Evolutionary conservation across 345 rosid species (phyloP).

Genomic region (Toxicodendron radicans): DNA sequence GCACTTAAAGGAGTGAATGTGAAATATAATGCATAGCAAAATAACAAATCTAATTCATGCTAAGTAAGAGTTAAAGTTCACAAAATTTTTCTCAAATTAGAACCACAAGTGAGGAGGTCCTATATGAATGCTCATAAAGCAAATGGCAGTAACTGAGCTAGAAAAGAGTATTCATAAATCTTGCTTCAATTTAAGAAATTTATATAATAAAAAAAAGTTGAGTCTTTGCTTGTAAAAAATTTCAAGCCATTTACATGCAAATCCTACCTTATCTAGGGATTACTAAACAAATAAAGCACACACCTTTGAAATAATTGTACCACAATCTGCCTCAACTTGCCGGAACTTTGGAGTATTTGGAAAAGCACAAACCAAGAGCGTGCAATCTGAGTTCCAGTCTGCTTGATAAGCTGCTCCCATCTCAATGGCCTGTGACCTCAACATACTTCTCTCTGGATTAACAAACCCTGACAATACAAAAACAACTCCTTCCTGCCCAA

Average conservation of each 20-base stretch:
- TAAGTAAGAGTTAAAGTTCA: not conserved
- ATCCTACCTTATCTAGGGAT: not conserved
- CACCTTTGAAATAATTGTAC: constrained; percentile 86
- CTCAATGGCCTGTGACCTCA: constrained; percentile 77
- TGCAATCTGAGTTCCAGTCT: constrained; percentile 81
- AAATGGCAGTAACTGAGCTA: not conserved
- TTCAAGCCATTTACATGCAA: not conserved
- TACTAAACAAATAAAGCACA: not conserved
- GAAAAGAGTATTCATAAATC: not conserved
- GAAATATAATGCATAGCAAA: not conserved
- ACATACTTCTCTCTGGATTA: constrained; percentile 75
- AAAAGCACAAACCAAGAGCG: constrained; percentile 83
- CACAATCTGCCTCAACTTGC: constrained; percentile 70
- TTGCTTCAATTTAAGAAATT: not conserved
- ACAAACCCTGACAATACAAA: constrained; percentile 87
- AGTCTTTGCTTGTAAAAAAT: not conserved
- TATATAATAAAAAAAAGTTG: not conserved
- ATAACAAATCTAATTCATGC: not conserved
- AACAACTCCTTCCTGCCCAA: constrained; percentile 78
- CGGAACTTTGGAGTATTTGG: constrained; percentile 87
- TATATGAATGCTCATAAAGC: not conserved
- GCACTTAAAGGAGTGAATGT: not conserved
- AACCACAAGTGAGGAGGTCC: not conserved
- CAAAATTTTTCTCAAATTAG: not conserved
- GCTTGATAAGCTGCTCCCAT: constrained; percentile 87